These are phyloP conservation scores for Penicillium fuscoglaucum DNA, from an alignment of 2,329 filamentous ascomycete species.

Conservation along the genomic window DNA sequence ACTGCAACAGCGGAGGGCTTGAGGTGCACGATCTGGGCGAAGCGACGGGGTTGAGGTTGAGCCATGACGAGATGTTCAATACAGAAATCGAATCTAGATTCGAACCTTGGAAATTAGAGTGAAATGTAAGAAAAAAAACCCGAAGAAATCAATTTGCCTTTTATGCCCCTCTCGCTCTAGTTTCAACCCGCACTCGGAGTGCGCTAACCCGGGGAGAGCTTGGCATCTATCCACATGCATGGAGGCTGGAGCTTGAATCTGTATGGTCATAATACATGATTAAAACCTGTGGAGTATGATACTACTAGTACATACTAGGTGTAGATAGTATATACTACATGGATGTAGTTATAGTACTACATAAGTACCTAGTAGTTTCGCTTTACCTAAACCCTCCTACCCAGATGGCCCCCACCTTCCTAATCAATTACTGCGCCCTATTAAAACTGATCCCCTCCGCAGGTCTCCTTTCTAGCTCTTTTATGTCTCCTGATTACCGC, in stretches of 20 bases:
- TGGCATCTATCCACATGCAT: background rate
- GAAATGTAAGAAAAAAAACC: background rate
- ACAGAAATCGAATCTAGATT: background rate
- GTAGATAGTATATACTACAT: background rate
- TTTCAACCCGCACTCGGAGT: slow-evolving; percentile 26
- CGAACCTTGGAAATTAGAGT: background rate
- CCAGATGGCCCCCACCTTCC: background rate
- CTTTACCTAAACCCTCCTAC: background rate
- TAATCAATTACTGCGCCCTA: background rate
- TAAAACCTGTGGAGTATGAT: background rate
- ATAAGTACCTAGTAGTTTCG: background rate
- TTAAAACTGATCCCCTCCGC: background rate
- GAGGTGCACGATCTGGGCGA: slow-evolving; percentile 72
- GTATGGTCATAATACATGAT: background rate
- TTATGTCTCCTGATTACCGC: no score
- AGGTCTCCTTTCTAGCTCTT: background rate
- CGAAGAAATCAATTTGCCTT: background rate
- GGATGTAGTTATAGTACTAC: background rate
- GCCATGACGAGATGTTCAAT: slow-evolving; percentile 11
- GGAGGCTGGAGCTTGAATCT: background rate
- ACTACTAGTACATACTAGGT: background rate
- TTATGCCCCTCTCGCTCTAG: slow-evolving; percentile 18
- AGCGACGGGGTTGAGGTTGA: slow-evolving; percentile 40
- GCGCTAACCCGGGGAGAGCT: slow-evolving; percentile 26
- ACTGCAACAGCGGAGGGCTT: slow-evolving; percentile 65